These are phyloP conservation scores for Fonsecaea pugnacius DNA, from an alignment of 2,329 filamentous ascomycete genomes.

Conservation along the genomic window DNA sequence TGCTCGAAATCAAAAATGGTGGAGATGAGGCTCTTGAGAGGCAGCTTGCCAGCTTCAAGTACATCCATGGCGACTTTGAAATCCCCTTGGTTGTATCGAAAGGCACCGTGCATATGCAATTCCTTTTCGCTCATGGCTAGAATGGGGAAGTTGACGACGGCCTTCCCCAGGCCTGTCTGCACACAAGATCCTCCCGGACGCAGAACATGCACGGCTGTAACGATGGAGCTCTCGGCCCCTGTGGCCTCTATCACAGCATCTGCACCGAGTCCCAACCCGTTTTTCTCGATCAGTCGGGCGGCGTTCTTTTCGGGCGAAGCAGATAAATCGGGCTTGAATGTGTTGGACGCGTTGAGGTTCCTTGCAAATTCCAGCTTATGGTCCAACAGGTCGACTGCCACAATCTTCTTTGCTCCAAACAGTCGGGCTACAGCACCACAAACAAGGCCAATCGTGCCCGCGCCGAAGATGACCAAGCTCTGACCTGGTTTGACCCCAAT, in stretches of 20 bases:
- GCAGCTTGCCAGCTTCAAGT: constrained; percentile 39
- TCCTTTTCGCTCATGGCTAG: constrained; percentile 45
- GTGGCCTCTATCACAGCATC: constrained; percentile 51
- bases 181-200: constrained; percentile 41
- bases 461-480: constrained; percentile 46
- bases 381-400: constrained; percentile 64
- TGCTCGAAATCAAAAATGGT: constrained; percentile 43
- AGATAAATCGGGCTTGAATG: constrained; percentile 29
- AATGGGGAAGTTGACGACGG: constrained; percentile 46
- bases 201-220: constrained; percentile 49
- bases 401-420: constrained; percentile 63
- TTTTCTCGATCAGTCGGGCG: constrained; percentile 41
- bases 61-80: constrained; percentile 48
- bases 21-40: constrained; percentile 42
- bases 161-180: constrained; percentile 46
- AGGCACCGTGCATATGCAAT: constrained; percentile 42
- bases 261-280: constrained; percentile 46
- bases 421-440: constrained; percentile 65
- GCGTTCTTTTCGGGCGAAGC: constrained; percentile 39
- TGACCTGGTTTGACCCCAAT: constrained; percentile 48
- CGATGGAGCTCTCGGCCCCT: constrained; percentile 50
- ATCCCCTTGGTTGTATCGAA: constrained; percentile 44
- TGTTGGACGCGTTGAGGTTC: constrained; percentile 21
- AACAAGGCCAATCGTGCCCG: constrained; percentile 60
- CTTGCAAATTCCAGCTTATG: constrained; percentile 62